Conservation (phyloP, 2,329 filamentous ascomycete species). For the Mycosphaerella arachidis region DNA sequence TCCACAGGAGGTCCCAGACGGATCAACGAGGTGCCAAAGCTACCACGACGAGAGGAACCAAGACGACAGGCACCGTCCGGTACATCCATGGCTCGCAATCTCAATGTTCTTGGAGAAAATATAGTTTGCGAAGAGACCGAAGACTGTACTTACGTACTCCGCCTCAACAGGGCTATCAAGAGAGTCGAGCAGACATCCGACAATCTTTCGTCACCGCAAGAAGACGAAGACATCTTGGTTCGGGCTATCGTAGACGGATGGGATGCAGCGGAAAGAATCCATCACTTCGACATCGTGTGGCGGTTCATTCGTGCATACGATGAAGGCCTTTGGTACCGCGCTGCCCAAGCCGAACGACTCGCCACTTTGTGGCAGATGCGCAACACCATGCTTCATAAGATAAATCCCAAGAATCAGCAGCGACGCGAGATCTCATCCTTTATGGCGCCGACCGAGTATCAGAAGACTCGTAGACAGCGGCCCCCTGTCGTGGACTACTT, state of each 20-base stretch:
- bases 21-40: constrained; percentile 8
- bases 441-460: constrained; percentile 14
- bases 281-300: constrained; percentile 24
- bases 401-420: constrained; percentile 20
- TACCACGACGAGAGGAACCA: background rate
- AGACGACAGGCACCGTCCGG: background rate
- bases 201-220: constrained; percentile 13
- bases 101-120: constrained; percentile 19
- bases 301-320: constrained; percentile 21
- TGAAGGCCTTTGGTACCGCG: constrained; percentile 22
- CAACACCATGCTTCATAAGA: constrained; percentile 19
- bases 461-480: constrained; percentile 5
- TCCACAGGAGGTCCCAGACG: constrained; percentile 5
- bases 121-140: constrained; percentile 17
- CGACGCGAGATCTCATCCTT: constrained; percentile 8
- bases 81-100: constrained; percentile 12
- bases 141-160: constrained; percentile 18
- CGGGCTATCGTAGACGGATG: constrained; percentile 18
- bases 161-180: constrained; percentile 17
- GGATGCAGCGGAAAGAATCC: constrained; percentile 20
- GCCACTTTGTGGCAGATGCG: constrained; percentile 20
- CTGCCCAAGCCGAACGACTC: constrained; percentile 14
- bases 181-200: constrained; percentile 19
- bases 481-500: constrained; percentile 20
- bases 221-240: constrained; percentile 21